These are phyloP conservation scores for Eimeria praecox DNA, from an alignment of 169 alveolate genomes.

Conservation along the genomic window DNA sequence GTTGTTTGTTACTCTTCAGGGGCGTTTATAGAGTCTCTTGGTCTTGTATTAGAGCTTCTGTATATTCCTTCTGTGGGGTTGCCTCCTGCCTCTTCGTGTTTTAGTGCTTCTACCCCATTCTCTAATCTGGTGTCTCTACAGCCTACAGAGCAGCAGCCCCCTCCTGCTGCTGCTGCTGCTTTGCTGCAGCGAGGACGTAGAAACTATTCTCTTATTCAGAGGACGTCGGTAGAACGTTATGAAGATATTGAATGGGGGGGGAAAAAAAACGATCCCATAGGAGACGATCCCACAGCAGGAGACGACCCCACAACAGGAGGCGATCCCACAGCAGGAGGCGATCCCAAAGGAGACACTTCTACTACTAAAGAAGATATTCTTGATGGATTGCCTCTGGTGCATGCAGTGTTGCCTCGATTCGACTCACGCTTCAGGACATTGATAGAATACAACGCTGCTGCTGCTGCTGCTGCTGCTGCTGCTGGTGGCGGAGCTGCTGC, in stretches of 20 bases:
- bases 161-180: slow-evolving; percentile 17
- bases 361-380: neutral
- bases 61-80: slow-evolving; percentile 24
- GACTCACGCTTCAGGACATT: neutral
- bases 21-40: slow-evolving; percentile 11
- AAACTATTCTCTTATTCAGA: neutral
- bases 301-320: neutral
- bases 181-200: slow-evolving; percentile 19
- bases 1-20: neutral
- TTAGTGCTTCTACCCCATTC: neutral
- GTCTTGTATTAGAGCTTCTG: neutral
- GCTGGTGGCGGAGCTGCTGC: neutral
- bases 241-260: neutral
- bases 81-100: neutral
- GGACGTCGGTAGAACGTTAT: neutral
- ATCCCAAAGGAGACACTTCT: neutral
- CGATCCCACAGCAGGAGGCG: neutral
- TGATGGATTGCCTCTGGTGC: neutral
- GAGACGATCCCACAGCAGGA: neutral
- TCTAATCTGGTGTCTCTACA: neutral
- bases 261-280: neutral
- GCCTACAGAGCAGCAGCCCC: slow-evolving; percentile 21
- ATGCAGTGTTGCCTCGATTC: neutral
- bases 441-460: slow-evolving; percentile 5
- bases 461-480: slow-evolving; percentile 15